These are phyloP conservation scores for Curvularia hawaiiensis DNA, from an alignment of 2,329 filamentous ascomycete genomes.

Conservation along the genomic window DNA sequence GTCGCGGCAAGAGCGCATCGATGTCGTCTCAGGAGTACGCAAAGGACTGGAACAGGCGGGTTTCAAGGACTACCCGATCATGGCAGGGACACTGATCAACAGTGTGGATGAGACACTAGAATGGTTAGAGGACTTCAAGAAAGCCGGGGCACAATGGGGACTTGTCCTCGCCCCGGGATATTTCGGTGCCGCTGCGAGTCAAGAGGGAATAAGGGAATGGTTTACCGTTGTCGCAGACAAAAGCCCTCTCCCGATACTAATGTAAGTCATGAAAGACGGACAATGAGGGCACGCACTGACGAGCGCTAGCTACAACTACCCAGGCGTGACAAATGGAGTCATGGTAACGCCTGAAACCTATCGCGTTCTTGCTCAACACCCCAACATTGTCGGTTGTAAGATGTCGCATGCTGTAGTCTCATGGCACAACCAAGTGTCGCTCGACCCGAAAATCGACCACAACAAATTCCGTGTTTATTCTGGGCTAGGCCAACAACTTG, in stretches of 20 bases:
- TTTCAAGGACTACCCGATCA: slow-evolving; percentile 64
- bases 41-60: slow-evolving; percentile 61
- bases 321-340: slow-evolving; percentile 70
- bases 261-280: slow-evolving; percentile 51
- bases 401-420: slow-evolving; percentile 71
- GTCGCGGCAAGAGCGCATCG: slow-evolving; percentile 60
- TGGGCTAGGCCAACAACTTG: slow-evolving; percentile 68
- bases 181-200: slow-evolving; percentile 63
- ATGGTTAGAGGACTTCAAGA: slow-evolving; percentile 60
- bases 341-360: slow-evolving; percentile 64
- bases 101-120: slow-evolving; percentile 66
- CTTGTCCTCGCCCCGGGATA: slow-evolving; percentile 69
- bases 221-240: slow-evolving; percentile 65
- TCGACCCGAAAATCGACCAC: slow-evolving; percentile 64
- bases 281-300: not conserved
- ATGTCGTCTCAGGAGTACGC: slow-evolving; percentile 61
- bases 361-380: slow-evolving; percentile 63
- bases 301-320: slow-evolving; percentile 63
- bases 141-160: slow-evolving; percentile 65
- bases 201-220: slow-evolving; percentile 66
- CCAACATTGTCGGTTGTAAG: slow-evolving; percentile 72
- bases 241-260: slow-evolving; percentile 64
- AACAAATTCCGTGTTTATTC: slow-evolving; percentile 65
- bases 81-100: slow-evolving; percentile 66
- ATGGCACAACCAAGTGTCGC: slow-evolving; percentile 65